A percentile compares a stretch with the other conserved stretches of the same genome.
Conservation (phyloP, 2,329 filamentous ascomycete genomes). For the Ceratocystiopsis brevicomis region DNA sequence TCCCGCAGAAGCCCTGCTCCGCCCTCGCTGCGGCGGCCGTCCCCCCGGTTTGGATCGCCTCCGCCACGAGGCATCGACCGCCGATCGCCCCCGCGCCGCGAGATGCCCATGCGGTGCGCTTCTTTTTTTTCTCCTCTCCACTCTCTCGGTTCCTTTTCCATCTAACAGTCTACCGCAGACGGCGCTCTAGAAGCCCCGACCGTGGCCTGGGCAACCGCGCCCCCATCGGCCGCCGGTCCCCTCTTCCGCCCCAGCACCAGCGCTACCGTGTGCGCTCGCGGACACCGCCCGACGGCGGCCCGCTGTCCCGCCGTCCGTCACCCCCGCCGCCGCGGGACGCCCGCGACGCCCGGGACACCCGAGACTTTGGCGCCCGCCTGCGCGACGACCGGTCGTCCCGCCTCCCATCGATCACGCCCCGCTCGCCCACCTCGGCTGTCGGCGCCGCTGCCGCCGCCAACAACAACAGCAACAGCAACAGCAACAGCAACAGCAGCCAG, state of each 20-base stretch:
- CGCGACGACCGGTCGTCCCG: slow-evolving; percentile 25
- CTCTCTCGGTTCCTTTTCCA: not conserved
- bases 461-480: too few species aligned
- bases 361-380: slow-evolving; percentile 16
- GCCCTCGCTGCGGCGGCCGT: slow-evolving; percentile 14
- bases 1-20: too few species aligned
- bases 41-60: slow-evolving; percentile 20
- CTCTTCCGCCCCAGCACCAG: slow-evolving; percentile 4
- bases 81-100: slow-evolving; percentile 22
- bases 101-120: slow-evolving; percentile 14
- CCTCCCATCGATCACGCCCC: slow-evolving; percentile 23
- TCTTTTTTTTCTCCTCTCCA: not conserved
- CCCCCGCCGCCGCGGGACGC: too few species aligned
- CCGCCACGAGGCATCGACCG: slow-evolving; percentile 20
- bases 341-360: too few species aligned
- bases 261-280: slow-evolving; percentile 35
- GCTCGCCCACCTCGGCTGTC: slow-evolving; percentile 12
- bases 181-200: slow-evolving; percentile 37
- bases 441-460: too few species aligned
- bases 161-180: slow-evolving; percentile 16
- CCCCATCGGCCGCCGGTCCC: slow-evolving; percentile 18
- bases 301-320: slow-evolving; percentile 23
- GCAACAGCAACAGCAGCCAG: too few species aligned
- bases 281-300: slow-evolving; percentile 8
- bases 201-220: slow-evolving; percentile 21